A percentile compares a stretch with the other conserved stretches of the same genome.
phyloP scores from a whole-genome alignment of 129 eudicot species.

The Saussurea involucrata region DNA sequence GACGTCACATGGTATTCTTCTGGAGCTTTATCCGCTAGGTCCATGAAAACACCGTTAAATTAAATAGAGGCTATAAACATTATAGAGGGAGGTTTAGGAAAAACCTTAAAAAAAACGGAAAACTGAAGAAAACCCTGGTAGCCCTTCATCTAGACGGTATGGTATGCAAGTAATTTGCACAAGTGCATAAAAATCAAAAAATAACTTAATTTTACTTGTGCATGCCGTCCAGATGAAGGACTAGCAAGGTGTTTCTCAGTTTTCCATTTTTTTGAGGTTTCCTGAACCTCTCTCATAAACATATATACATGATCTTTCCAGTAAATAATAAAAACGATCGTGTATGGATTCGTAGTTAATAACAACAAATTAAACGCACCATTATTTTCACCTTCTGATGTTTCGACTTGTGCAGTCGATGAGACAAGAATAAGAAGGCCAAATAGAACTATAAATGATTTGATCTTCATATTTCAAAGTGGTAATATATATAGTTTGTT shows the following conservation, averaged over 20 bases:
- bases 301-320: not conserved
- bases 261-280: too few species aligned
- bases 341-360: not conserved
- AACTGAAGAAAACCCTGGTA: too few species aligned
- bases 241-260: too few species aligned
- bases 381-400: constrained; percentile 2
- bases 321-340: not conserved
- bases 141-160: too few species aligned
- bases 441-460: constrained; percentile 18
- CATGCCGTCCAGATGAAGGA: too few species aligned
- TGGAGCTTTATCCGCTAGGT: constrained; percentile 2
- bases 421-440: constrained; percentile 23
- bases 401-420: constrained; percentile 9
- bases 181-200: too few species aligned
- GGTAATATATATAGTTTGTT: not conserved
- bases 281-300: too few species aligned
- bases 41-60: not conserved
- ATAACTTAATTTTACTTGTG: too few species aligned
- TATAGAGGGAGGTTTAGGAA: too few species aligned
- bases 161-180: too few species aligned
- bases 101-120: too few species aligned
- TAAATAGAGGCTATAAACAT: not conserved
- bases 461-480: constrained; percentile 20
- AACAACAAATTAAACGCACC: not conserved
- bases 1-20: constrained; percentile 18